Evolutionary conservation across 1,284 basidiomycete genomes (phyloP).

Genomic region (Salmacisia buchloeana): DNA sequence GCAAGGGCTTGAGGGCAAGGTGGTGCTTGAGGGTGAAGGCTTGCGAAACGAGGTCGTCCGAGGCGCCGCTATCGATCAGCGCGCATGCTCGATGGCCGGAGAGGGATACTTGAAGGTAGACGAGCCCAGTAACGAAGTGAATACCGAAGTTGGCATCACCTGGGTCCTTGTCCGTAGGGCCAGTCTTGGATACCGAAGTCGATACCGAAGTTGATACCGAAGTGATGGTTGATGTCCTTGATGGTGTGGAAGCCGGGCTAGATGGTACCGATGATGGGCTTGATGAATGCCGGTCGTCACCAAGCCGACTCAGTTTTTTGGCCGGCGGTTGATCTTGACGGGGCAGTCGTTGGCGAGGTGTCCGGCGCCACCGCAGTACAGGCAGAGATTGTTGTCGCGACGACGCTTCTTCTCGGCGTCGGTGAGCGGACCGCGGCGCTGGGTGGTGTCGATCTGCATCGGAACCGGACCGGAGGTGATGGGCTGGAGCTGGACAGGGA

Average conservation of each 20-base stretch:
- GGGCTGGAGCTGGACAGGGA: background rate
- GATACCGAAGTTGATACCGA: background rate
- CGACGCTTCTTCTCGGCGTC: background rate
- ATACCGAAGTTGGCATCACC: too few relatives aligned
- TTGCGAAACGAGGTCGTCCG: conserved; percentile 6
- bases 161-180: too few relatives aligned
- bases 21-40: background rate
- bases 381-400: conserved; percentile 1
- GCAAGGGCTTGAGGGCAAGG: background rate
- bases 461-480: background rate
- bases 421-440: conserved; percentile 7
- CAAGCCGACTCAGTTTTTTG: conserved; percentile 3
- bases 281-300: conserved; percentile 8
- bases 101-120: background rate
- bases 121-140: background rate
- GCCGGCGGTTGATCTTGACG: background rate
- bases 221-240: background rate
- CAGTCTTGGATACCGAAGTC: conserved; percentile 4
- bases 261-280: background rate
- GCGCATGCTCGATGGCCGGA: conserved; percentile 8
- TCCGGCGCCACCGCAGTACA: conserved; percentile 4
- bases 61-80: conserved; percentile 7
- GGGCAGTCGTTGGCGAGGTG: conserved; percentile 5
- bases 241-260: background rate
- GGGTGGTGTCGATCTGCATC: background rate